Evolutionary conservation across 2,329 filamentous ascomycete genomes (phyloP), one percentile per base, ranked within the genome.

Genomic region (Pseudogymnoascus sp.): DNA sequence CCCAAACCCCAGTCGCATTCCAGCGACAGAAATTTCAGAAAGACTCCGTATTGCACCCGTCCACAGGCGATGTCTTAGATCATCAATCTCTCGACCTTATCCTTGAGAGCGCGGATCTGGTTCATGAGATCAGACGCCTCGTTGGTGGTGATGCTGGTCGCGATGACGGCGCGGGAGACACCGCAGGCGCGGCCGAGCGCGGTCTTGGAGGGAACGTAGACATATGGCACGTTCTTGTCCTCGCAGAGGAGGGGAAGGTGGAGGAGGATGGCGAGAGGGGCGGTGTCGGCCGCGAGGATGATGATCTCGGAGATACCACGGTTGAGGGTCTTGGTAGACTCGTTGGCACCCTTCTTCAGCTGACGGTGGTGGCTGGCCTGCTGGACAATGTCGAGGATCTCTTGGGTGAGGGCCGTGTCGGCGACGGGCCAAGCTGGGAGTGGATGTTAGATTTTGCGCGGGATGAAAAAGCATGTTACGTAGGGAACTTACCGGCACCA

Each of bases 61-160:
- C 35, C 35, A 60, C 19, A 60, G 58, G 58, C 43, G 23, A 19
- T 6, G 29, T 55, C 84, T 88, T 88, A 97, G 79, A 97, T 96
- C 81, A 93, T 92, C 69, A 97, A 83, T 71, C 92, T 85, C 83
- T 97, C 93, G 62, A 97, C 90, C 86, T 96, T 95, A 78, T 95
- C 90, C 82, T 93, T 95, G 73, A 97, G 82, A 68, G 87, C 83
- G 71, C 89, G 84, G 77, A 97, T 97, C 82, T 95, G 91, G 72
- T 85, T 84, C 76, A 88, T 90, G 65, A 97, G 82, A 77, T 97
- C 92, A 72, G 85, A 90, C 39, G 88, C 89, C 78, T 96, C 91
- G 83, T 96, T 96, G 77, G 89, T 92, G 69, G 91, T 97, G 78
- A 97, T 96, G 72, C 83, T 87, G 66, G 86, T 87, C 41, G 91